Percentiles rank a stretch among this genome's conserved stretches.
Evolutionary conservation across 352 stramenopile genomes (phyloP).

Genomic region (Thraustochytrium striatum): DNA sequence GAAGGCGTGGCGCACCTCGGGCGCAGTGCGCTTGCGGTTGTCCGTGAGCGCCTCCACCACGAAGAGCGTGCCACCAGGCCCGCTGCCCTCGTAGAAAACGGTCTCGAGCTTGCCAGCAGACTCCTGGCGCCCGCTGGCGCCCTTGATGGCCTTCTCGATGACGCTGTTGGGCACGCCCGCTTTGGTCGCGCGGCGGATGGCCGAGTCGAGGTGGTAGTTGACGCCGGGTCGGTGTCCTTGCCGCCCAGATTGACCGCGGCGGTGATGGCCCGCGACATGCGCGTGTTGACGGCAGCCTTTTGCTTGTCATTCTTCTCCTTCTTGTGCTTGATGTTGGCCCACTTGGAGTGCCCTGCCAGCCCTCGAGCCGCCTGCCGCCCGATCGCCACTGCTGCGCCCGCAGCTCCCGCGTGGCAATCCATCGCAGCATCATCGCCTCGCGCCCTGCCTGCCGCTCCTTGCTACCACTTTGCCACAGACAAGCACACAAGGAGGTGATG

Average conservation of each 20-base stretch:
- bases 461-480: too few relatives aligned
- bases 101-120: not conserved
- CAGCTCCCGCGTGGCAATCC: too few relatives aligned
- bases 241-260: not conserved
- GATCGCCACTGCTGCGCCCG: too few relatives aligned
- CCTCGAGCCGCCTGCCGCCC: too few relatives aligned
- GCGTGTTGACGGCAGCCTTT: not conserved
- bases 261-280: conserved; percentile 16
- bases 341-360: conserved; percentile 46
- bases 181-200: conserved; percentile 17
- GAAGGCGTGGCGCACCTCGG: conserved; percentile 27
- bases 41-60: conserved; percentile 46
- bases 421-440: too few relatives aligned
- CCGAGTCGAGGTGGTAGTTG: conserved; percentile 22
- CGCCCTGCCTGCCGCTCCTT: too few relatives aligned
- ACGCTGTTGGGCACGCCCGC: not conserved
- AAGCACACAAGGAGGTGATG: too few relatives aligned
- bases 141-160: conserved; percentile 17
- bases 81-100: conserved; percentile 36
- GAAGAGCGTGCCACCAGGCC: conserved; percentile 8
- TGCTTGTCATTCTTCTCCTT: conserved; percentile 32
- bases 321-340: conserved; percentile 51
- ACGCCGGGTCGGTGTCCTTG: conserved; percentile 4
- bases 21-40: conserved; percentile 40
- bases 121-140: not conserved